These are phyloP conservation scores for Didymella arachidicola DNA, from an alignment of 2,329 filamentous ascomycete species.

Conservation along the genomic window DNA sequence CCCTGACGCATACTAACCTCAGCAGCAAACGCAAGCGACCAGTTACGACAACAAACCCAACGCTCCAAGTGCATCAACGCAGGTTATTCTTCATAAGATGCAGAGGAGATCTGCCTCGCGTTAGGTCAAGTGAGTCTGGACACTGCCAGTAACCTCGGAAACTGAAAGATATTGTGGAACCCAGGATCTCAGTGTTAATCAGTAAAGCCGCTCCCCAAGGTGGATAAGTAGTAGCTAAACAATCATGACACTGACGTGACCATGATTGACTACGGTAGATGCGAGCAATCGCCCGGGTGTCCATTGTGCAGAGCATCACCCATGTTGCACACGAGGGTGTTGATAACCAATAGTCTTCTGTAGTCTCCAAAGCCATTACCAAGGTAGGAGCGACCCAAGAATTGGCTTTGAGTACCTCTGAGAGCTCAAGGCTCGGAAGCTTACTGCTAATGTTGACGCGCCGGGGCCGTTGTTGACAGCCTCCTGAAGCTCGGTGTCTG, in stretches of 20 bases:
- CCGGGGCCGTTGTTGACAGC: not conserved
- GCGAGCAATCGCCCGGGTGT: not conserved
- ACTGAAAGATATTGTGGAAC: not conserved
- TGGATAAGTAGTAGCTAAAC: not conserved
- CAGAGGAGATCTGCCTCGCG: too few relatives aligned
- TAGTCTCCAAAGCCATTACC: not conserved
- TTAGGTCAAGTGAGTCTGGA: not conserved
- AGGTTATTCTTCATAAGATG: not conserved
- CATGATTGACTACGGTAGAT: not conserved
- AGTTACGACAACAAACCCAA: too few relatives aligned
- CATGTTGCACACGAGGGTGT: not conserved
- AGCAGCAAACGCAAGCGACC: too few relatives aligned
- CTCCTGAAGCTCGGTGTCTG: not conserved
- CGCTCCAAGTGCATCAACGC: not conserved
- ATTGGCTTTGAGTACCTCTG: not conserved
- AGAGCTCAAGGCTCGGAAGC: not conserved
- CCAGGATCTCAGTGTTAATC: not conserved
- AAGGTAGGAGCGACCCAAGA: not conserved
- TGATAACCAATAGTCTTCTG: not conserved
- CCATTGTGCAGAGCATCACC: not conserved
- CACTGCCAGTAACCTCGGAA: not conserved
- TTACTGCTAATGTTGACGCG: not conserved
- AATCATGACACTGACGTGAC: not conserved
- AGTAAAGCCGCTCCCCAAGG: not conserved
- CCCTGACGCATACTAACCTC: too few relatives aligned